Percentiles rank a stretch among this genome's conserved stretches.
Evolutionary conservation across 129 eudicot species (phyloP).

Genomic region (Oenanthe sinensis): DNA sequence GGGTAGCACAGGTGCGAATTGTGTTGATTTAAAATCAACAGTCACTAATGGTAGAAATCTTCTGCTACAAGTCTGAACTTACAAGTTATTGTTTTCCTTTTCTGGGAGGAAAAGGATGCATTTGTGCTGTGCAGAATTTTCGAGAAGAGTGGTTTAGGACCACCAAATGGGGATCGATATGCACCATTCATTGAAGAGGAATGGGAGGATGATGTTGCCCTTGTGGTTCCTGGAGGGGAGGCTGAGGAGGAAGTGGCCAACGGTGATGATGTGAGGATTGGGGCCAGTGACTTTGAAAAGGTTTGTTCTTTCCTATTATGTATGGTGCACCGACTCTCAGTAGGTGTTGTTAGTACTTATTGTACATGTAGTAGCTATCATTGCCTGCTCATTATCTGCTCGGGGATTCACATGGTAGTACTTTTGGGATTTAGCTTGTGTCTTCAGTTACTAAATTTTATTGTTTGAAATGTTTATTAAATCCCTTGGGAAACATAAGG

Average conservation of each 20-base stretch:
- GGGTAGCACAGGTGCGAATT: conserved; percentile 56
- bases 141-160: conserved; percentile 85
- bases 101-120: conserved; percentile 52
- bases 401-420: background rate
- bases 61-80: conserved; percentile 13
- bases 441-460: background rate
- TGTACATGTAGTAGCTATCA: background rate
- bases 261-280: conserved; percentile 53
- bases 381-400: background rate
- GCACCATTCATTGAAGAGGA: conserved; percentile 95
- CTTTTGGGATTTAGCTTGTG: background rate
- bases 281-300: conserved; percentile 47
- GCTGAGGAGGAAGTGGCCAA: conserved; percentile 51
- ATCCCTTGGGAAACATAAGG: background rate
- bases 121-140: conserved; percentile 88
- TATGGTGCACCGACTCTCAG: background rate
- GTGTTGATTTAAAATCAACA: conserved; percentile 9
- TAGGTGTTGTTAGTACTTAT: background rate
- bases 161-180: conserved; percentile 86
- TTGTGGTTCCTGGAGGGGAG: conserved; percentile 67
- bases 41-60: background rate
- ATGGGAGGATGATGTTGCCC: conserved; percentile 68
- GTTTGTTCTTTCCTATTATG: conserved; percentile 23
- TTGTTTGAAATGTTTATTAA: background rate
- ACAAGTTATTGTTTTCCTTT: conserved; percentile 22